Conservation (phyloP, 129 eudicot species). For the Smallanthus sonchifolius region DNA sequence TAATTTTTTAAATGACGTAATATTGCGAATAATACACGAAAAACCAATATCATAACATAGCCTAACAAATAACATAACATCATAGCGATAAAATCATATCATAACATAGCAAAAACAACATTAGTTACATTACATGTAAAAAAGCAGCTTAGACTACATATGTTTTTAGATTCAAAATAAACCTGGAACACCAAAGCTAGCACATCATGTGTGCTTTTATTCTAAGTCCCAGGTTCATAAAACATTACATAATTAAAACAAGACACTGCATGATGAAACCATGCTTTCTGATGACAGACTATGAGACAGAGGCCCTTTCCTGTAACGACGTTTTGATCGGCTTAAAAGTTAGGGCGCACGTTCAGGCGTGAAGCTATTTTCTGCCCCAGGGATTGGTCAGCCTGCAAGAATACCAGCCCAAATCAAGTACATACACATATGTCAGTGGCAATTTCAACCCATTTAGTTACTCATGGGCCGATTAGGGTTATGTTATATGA, state of each 20-base stretch:
- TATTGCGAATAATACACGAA: too few relatives aligned
- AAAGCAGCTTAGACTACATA: background rate
- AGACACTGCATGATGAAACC: too few relatives aligned
- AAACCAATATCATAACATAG: too few relatives aligned
- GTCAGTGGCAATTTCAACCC: background rate
- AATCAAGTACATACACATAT: background rate
- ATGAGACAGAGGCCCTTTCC: background rate
- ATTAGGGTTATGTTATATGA: background rate
- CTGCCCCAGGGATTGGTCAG: conserved; percentile 66
- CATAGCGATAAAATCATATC: too few relatives aligned
- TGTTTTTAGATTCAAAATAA: background rate
- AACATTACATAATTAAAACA: background rate
- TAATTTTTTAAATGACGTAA: too few relatives aligned
- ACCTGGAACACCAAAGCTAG: background rate
- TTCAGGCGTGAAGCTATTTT: conserved; percentile 71
- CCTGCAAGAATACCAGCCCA: conserved; percentile 32
- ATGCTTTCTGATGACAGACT: background rate
- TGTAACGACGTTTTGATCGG: background rate
- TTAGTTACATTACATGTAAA: background rate
- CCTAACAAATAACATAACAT: too few relatives aligned
- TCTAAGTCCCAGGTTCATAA: background rate
- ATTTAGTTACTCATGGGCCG: background rate
- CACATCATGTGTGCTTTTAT: background rate
- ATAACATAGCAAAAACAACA: too few relatives aligned
- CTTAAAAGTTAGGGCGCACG: conserved; percentile 56